Conservation (phyloP, 2,329 filamentous ascomycete genomes). For the Colletotrichum higginsianum region DNA sequence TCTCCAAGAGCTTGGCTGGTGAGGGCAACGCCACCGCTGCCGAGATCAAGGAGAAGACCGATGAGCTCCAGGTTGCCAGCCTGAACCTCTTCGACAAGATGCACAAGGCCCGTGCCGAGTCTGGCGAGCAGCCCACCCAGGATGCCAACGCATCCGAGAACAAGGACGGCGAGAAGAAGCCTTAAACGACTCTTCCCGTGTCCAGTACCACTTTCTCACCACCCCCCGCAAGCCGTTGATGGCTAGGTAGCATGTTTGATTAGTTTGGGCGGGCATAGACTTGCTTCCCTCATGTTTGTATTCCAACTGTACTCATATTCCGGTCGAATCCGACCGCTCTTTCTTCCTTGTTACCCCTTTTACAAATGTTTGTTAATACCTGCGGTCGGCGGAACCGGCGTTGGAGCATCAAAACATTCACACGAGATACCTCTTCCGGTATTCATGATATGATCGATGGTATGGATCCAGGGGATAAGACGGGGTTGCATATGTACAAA, state of each 20-base stretch:
- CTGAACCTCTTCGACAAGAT: constrained; percentile 99
- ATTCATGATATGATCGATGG: constrained; percentile 63
- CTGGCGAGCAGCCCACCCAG: constrained; percentile 66
- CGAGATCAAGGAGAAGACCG: constrained; percentile 98
- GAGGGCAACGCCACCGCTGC: constrained; percentile 89
- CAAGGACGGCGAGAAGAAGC: constrained; percentile 80
- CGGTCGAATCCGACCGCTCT: constrained; percentile 49
- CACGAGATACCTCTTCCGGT: constrained; percentile 56
- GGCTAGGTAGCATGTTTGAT: constrained; percentile 48
- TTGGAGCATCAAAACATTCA: constrained; percentile 67
- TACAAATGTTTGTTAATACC: constrained; percentile 62
- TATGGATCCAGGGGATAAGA: constrained; percentile 57
- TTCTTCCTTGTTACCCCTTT: constrained; percentile 54
- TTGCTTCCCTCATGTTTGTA: constrained; percentile 59
- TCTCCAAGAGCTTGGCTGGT: constrained; percentile 94
- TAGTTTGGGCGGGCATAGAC: constrained; percentile 53
- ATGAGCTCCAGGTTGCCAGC: constrained; percentile 95
- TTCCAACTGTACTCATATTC: constrained; percentile 67
- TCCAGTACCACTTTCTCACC: constrained; percentile 40
- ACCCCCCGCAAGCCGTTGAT: constrained; percentile 3
- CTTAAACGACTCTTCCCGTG: constrained; percentile 61
- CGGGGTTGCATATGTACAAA: constrained; percentile 62
- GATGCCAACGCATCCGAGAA: constrained; percentile 74
- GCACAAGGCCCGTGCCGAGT: constrained; percentile 92
- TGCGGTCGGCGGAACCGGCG: constrained; percentile 63